These are phyloP conservation scores for Chalciporus chontae DNA, from an alignment of 768 basidiomycete species.

Conservation along the genomic window DNA sequence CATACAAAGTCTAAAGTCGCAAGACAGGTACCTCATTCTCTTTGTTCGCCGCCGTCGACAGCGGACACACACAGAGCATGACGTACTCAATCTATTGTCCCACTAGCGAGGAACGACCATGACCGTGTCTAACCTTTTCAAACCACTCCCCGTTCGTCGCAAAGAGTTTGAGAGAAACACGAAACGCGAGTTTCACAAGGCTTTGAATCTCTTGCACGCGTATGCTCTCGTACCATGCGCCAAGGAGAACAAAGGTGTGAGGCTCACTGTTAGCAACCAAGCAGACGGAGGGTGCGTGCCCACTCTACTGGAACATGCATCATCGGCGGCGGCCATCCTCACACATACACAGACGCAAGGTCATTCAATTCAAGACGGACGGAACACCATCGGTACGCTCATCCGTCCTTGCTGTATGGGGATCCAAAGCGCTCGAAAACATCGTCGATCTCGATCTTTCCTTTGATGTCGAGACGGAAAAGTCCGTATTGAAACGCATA, in stretches of 20 bases:
- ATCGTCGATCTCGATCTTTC: conserved; percentile 68
- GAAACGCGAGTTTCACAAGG: conserved; percentile 88
- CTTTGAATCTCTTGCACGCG: conserved; percentile 73
- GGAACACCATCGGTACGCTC: conserved; percentile 60
- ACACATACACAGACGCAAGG: conserved; percentile 46
- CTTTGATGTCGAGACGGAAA: conserved; percentile 69
- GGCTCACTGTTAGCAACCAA: conserved; percentile 71
- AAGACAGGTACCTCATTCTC: conserved; percentile 55
- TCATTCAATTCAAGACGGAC: conserved; percentile 68
- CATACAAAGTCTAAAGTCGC: conserved; percentile 62
- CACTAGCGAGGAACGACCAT: conserved; percentile 87
- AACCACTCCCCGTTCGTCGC: conserved; percentile 80
- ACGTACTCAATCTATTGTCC: not conserved
- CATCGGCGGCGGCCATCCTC: no score
- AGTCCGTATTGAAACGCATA: conserved; percentile 24
- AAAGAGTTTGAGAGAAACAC: conserved; percentile 88
- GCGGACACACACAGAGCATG: no score
- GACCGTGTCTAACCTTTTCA: conserved; percentile 66
- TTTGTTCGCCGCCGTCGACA: not conserved
- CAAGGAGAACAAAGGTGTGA: conserved; percentile 53
- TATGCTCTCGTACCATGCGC: conserved; percentile 87
- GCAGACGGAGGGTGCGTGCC: conserved; percentile 62
- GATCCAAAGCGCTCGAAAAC: conserved; percentile 72
- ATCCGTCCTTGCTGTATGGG: conserved; percentile 78
- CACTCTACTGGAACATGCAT: not conserved